Conservation (phyloP, 768 basidiomycete species). For the Suillus subluteus region DNA sequence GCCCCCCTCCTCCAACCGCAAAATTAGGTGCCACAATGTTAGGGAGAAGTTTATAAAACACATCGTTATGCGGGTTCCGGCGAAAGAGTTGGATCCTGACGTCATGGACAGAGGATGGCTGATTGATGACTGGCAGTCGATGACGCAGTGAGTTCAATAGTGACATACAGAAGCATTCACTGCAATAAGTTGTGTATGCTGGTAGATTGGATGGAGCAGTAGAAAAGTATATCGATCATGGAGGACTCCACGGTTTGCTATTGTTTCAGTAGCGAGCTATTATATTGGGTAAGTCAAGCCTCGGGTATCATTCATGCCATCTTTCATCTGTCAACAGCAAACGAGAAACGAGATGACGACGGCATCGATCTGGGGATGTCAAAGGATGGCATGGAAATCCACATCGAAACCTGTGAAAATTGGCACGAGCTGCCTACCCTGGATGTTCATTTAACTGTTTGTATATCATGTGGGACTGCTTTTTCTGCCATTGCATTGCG, state of each 20-base stretch:
- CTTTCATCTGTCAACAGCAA: too few species aligned
- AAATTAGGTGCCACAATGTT: constrained; percentile 70
- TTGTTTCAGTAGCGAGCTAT: constrained; percentile 37
- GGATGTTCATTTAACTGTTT: not conserved
- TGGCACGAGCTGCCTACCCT: constrained; percentile 59
- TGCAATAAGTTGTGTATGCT: constrained; percentile 45
- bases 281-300: constrained; percentile 49
- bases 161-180: not conserved
- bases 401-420: constrained; percentile 83
- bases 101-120: constrained; percentile 53
- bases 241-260: constrained; percentile 82
- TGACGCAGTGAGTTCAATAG: constrained; percentile 62
- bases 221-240: constrained; percentile 85
- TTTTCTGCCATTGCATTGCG: constrained; percentile 46
- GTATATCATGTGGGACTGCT: constrained; percentile 37
- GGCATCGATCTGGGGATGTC: too few species aligned
- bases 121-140: constrained; percentile 58
- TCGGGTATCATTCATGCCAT: not conserved
- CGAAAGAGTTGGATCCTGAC: constrained; percentile 83
- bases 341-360: too few species aligned
- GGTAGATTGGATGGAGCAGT: constrained; percentile 75
- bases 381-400: constrained; percentile 70
- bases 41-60: constrained; percentile 87
- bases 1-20: constrained; percentile 48
- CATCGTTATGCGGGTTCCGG: constrained; percentile 64